phyloP scores from a whole-genome alignment of 2,329 filamentous ascomycete genomes.

The Camillea tinctor region DNA sequence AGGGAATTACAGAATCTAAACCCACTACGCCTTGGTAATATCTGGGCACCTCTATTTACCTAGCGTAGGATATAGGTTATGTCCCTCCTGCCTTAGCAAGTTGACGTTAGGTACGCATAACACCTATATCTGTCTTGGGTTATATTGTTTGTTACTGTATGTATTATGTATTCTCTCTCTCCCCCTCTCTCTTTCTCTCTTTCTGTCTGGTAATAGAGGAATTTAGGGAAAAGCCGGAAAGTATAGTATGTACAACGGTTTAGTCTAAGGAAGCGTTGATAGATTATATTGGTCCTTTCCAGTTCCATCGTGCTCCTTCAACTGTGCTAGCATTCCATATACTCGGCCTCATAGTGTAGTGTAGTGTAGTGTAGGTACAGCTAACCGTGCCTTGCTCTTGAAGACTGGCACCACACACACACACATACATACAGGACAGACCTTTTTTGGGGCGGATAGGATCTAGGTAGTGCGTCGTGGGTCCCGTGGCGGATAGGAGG shows the following conservation, averaged over 20 bases:
- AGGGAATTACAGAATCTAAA: not conserved
- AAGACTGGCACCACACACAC: too few species aligned
- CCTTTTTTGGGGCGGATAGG: not conserved
- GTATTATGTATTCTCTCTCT: not conserved
- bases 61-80: too few species aligned
- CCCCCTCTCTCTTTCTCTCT: too few species aligned
- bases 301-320: not conserved
- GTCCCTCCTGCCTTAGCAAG: too few species aligned
- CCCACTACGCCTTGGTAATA: not conserved
- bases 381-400: not conserved
- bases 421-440: too few species aligned
- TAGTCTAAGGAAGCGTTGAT: not conserved
- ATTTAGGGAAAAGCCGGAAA: not conserved
- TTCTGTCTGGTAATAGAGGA: too few species aligned
- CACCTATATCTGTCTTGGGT: not conserved
- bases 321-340: not conserved
- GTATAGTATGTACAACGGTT: not conserved
- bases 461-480: not conserved
- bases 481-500: not conserved
- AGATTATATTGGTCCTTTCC: not conserved
- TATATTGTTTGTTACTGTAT: not conserved
- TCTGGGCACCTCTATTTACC: not conserved
- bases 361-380: too few species aligned
- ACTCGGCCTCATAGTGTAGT: not conserved
- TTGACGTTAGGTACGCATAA: not conserved